These are phyloP conservation scores for Brassica cretica DNA, from an alignment of 345 rosid genomes.

Conservation along the genomic window DNA sequence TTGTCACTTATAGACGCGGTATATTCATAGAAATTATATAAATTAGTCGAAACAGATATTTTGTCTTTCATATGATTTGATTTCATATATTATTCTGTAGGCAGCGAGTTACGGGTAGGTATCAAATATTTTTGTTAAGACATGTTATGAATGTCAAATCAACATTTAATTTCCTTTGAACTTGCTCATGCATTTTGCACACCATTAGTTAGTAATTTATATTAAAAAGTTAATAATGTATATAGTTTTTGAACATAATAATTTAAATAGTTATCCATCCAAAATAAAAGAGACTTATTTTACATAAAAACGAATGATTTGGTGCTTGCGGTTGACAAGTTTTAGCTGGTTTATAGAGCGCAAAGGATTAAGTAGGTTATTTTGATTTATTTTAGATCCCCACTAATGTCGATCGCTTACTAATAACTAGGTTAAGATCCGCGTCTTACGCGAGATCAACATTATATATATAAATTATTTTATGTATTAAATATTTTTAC, in stretches of 20 bases:
- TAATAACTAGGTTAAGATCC: no score
- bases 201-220: neutral
- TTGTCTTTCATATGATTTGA: neutral
- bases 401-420: neutral
- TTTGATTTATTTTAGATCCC: neutral
- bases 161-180: neutral
- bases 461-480: no score
- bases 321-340: neutral
- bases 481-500: no score
- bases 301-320: neutral
- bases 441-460: no score
- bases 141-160: neutral
- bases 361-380: neutral
- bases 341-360: neutral
- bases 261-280: neutral
- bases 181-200: neutral
- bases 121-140: neutral
- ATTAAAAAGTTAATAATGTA: no score
- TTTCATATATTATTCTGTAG: neutral
- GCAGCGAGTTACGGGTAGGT: neutral
- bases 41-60: neutral
- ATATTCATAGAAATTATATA: neutral
- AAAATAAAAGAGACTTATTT: no score
- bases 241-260: no score
- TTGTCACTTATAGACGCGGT: neutral